phyloP scores from a whole-genome alignment of 108 stramenopile species.

The Cyclostephanos invisitatus region DNA sequence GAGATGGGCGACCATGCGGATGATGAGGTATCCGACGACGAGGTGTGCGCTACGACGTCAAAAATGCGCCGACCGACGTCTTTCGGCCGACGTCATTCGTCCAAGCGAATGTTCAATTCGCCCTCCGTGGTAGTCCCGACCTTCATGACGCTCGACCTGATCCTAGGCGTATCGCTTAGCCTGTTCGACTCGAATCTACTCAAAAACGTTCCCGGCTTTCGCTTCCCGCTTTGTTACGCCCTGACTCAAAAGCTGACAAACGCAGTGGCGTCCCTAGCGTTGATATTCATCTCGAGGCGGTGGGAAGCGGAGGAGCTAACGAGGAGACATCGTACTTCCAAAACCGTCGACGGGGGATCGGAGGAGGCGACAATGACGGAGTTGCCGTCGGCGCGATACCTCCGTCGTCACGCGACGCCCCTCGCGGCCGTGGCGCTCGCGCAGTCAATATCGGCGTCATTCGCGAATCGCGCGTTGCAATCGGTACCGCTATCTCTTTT shows the following conservation, averaged over 20 bases:
- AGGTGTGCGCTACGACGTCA: too few relatives aligned
- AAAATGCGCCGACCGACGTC: too few relatives aligned
- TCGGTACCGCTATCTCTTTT: constrained; percentile 23
- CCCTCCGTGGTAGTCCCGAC: constrained; percentile 13
- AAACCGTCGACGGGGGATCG: not conserved
- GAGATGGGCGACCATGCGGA: not conserved
- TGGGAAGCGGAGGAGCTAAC: constrained; percentile 14
- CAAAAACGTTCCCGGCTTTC: constrained; percentile 31
- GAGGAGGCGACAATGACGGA: constrained; percentile 4
- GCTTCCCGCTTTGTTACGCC: constrained; percentile 31
- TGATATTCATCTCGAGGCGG: constrained; percentile 21
- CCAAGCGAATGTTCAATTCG: constrained; percentile 10
- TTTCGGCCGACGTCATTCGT: too few relatives aligned
- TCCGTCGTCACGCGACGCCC: constrained; percentile 19
- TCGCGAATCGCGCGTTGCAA: constrained; percentile 24
- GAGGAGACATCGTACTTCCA: too few relatives aligned
- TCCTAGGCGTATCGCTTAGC: constrained; percentile 23
- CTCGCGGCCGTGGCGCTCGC: constrained; percentile 24
- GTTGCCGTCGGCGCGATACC: constrained; percentile 21
- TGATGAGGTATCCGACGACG: not conserved
- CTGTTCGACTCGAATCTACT: constrained; percentile 28
- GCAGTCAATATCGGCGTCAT: constrained; percentile 27
- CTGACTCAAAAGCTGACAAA: constrained; percentile 30
- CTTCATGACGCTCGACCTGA: constrained; percentile 24
- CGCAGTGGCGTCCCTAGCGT: constrained; percentile 25